phyloP scores from a whole-genome alignment of 2,329 filamentous ascomycete genomes.

The Ceratocystis cacaofunesta region DNA sequence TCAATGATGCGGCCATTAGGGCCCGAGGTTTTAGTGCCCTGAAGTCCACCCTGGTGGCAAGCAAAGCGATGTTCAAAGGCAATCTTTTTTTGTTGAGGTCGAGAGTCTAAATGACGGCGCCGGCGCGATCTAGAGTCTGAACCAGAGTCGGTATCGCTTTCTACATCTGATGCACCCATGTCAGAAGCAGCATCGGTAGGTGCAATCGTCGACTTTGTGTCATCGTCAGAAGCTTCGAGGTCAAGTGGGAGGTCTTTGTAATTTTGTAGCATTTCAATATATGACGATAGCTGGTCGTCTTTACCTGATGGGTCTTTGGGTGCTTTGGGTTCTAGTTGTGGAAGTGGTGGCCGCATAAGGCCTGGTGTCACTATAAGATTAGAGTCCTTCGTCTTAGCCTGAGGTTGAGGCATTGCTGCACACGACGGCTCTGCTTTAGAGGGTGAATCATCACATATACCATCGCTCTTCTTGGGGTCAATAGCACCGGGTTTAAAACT shows the following conservation, averaged over 20 bases:
- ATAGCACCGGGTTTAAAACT: background rate
- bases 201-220: constrained; percentile 12
- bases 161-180: background rate
- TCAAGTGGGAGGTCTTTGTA: constrained; percentile 45
- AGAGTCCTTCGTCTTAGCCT: background rate
- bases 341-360: background rate
- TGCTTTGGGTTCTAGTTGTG: background rate
- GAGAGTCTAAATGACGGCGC: constrained; percentile 18
- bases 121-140: constrained; percentile 9
- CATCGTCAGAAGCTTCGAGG: constrained; percentile 32
- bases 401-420: background rate
- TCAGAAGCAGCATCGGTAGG: background rate
- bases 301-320: constrained; percentile 17
- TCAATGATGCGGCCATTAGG: constrained; percentile 66
- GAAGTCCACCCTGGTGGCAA: constrained; percentile 39
- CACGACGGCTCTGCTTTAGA: background rate
- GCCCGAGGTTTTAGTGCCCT: constrained; percentile 33
- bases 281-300: constrained; percentile 45
- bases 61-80: constrained; percentile 36
- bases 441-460: too few species aligned
- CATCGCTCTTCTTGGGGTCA: background rate
- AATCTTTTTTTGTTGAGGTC: constrained; percentile 21
- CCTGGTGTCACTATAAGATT: background rate
- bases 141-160: background rate
- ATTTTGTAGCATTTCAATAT: constrained; percentile 47